phyloP scores from a whole-genome alignment of 257 asterid genomes.

The Craterostigma plantagineum region DNA sequence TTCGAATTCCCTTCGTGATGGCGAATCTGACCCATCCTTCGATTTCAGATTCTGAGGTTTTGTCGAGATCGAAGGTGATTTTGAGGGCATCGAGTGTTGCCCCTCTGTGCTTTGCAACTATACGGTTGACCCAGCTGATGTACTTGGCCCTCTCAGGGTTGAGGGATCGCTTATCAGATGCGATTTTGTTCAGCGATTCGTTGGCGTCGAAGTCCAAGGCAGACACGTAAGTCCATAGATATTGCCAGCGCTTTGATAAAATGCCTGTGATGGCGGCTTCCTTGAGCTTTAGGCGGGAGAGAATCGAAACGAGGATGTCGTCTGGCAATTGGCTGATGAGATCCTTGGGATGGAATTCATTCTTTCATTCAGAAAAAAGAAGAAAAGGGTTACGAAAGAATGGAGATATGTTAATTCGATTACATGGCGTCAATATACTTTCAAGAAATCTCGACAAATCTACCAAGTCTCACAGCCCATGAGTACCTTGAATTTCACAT shows the following conservation, averaged over 20 bases:
- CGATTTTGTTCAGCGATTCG: constrained; percentile 17
- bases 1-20: constrained; percentile 17
- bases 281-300: constrained; percentile 22
- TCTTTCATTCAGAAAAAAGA: constrained; percentile 9
- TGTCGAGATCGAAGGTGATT: constrained; percentile 34
- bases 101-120: constrained; percentile 24
- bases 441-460: no score
- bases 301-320: constrained; percentile 24
- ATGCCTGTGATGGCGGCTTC: constrained; percentile 26
- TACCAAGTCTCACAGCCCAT: no score
- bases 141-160: constrained; percentile 23
- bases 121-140: constrained; percentile 46
- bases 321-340: constrained; percentile 25
- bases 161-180: constrained; percentile 14
- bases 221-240: constrained; percentile 22
- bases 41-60: constrained; percentile 21
- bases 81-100: constrained; percentile 13
- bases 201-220: constrained; percentile 24
- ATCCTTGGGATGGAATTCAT: constrained; percentile 13
- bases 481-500: no score
- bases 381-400: constrained; percentile 6
- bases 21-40: constrained; percentile 37
- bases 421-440: no score
- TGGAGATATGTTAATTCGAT: no score
- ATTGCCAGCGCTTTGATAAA: constrained; percentile 25